Conservation (phyloP, 164 flowering plant genomes). For the Nelumbo lutea region DNA sequence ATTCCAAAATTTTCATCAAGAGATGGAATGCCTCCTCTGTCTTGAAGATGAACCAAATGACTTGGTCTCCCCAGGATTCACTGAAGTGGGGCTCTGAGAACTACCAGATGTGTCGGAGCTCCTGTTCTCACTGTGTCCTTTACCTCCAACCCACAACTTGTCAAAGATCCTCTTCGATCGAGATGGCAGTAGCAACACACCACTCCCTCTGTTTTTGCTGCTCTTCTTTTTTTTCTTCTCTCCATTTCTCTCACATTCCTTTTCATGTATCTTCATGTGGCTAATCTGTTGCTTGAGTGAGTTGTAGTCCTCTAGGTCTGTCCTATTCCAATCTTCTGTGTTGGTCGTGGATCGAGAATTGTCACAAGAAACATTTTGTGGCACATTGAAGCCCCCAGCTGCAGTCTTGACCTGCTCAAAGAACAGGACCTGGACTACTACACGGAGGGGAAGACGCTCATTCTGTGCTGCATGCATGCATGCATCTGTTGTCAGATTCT, state of each 20-base stretch:
- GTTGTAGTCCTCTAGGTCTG: conserved; percentile 22
- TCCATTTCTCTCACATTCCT: conserved; percentile 28
- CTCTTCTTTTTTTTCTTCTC: conserved; percentile 32
- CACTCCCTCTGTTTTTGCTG: conserved; percentile 40
- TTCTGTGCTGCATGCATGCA: conserved; percentile 88
- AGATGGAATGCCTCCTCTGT: conserved; percentile 65
- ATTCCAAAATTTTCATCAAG: conserved; percentile 22
- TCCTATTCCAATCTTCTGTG: conserved; percentile 42
- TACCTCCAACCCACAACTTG: conserved; percentile 56
- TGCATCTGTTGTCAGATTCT: conserved; percentile 59
- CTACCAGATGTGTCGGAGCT: conserved; percentile 75
- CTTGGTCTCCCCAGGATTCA: conserved; percentile 52
- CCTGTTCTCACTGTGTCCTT: conserved; percentile 46
- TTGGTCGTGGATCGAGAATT: conserved; percentile 30
- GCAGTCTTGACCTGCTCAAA: conserved; percentile 70
- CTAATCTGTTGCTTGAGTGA: conserved; percentile 41
- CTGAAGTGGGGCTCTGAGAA: conserved; percentile 64
- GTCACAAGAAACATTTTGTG: conserved; percentile 20
- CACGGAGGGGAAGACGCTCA: conserved; percentile 76
- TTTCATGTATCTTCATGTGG: conserved; percentile 33
- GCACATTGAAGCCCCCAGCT: conserved; percentile 24
- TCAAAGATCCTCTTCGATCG: conserved; percentile 79
- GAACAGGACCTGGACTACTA: conserved; percentile 80
- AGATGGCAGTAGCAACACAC: conserved; percentile 53
- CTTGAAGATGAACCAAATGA: conserved; percentile 54